Percentiles rank a stretch among this genome's conserved stretches.
Evolutionary conservation across 345 rosid species (phyloP).

Genomic region (Eucalyptus curtisii): DNA sequence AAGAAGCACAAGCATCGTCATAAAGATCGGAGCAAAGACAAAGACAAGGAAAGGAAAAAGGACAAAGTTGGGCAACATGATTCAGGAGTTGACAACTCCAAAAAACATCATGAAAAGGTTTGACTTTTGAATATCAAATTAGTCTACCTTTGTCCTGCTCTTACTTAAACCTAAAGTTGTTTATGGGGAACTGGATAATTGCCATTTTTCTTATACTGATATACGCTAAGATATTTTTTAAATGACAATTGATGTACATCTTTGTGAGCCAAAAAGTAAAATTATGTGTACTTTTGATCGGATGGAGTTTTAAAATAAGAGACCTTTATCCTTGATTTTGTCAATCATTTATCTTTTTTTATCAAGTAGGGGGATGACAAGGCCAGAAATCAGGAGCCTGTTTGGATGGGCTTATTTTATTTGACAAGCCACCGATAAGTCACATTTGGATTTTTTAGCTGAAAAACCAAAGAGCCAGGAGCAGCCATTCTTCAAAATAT

Average conservation of each 20-base stretch:
- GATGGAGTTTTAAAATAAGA: not conserved
- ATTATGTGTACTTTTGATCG: not conserved
- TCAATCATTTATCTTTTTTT: not conserved
- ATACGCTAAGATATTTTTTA: not conserved
- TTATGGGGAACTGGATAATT: not conserved
- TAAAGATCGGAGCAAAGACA: conserved; percentile 77
- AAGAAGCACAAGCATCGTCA: conserved; percentile 86
- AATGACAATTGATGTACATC: not conserved
- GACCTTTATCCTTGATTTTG: not conserved
- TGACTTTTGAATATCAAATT: not conserved
- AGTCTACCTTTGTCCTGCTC: not conserved
- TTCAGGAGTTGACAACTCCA: conserved; percentile 59
- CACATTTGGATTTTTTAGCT: not conserved
- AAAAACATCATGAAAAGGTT: conserved; percentile 89
- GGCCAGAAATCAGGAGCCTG: not conserved
- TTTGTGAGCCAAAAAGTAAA: not conserved
- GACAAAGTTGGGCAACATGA: conserved; percentile 73
- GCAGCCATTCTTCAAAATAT: not conserved
- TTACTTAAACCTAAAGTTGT: not conserved
- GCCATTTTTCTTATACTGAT: not conserved
- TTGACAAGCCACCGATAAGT: not conserved
- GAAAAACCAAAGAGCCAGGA: not conserved
- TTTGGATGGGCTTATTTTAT: not conserved
- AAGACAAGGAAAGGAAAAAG: conserved; percentile 77
- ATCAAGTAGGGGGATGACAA: not conserved